Evolutionary conservation across 148 eudicot genomes (phyloP).

Genomic region (Chenopodium suecicum): DNA sequence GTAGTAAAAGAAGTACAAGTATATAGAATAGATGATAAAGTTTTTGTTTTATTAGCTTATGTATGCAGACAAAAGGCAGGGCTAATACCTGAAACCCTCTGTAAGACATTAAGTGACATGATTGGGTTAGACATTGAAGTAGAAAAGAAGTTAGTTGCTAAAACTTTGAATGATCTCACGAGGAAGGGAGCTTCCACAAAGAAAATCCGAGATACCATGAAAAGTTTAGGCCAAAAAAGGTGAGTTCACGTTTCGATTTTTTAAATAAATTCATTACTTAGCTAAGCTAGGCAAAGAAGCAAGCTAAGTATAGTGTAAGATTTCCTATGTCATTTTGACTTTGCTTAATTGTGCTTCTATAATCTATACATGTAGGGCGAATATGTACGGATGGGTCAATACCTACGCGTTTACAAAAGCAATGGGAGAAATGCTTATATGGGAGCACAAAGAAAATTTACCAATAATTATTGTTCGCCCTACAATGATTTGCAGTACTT

Average conservation of each 20-base stretch:
- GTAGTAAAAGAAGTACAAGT: no score
- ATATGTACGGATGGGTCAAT: conserved; percentile 64
- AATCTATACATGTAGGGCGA: conserved; percentile 38
- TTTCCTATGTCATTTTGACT: neutral
- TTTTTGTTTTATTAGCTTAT: conserved; percentile 30
- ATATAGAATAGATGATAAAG: neutral
- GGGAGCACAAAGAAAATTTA: conserved; percentile 36
- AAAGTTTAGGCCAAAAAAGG: conserved; percentile 18
- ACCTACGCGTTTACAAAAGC: conserved; percentile 70
- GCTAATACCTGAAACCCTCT: conserved; percentile 33
- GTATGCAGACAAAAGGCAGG: conserved; percentile 41
- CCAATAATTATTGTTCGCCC: conserved; percentile 67
- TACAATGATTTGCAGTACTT: conserved; percentile 63
- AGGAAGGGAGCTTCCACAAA: conserved; percentile 2
- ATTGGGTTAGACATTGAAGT: conserved; percentile 31
- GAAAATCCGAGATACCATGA: conserved; percentile 13
- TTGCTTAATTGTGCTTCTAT: neutral
- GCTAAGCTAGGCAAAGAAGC: no score
- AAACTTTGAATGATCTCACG: conserved; percentile 16
- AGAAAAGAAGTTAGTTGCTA: conserved; percentile 33
- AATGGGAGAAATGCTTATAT: conserved; percentile 72
- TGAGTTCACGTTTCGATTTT: neutral
- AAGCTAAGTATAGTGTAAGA: neutral
- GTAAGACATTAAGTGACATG: conserved; percentile 30
- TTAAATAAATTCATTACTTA: no score